Base-by-base conservation (phyloP, 345 rosid species). In the Tarenaya hassleriana region DNA sequence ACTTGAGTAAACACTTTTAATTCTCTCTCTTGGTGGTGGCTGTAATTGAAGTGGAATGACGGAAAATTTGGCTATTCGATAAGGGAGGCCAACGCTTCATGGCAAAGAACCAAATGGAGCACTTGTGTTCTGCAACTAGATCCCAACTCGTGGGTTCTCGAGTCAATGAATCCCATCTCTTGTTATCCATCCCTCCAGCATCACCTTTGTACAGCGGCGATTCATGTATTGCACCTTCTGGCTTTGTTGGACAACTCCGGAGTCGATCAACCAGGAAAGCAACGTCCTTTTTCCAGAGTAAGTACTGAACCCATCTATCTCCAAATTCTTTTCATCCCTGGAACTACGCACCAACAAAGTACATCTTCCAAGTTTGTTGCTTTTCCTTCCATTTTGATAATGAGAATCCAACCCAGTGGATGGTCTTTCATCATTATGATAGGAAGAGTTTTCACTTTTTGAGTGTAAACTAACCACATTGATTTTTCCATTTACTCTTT, bases 101-200 rank as follows among this genome's bases (percentile, higher is more conserved):
- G 94, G 95, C 56, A 34, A 50, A 75, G 68, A 27, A 57, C 56
- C 48, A 77, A 69, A 68, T 83, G 79, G 88, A 53, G 69, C 39
- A 57, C 79, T 14, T 74, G 94, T 0, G 73, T 67, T 18, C 62
- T 85, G 71, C 99, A 92, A 54, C 78, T 91, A 70, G 94, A 83
- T 69, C 85, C 86, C 16, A 78, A 72, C 38, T 83, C 97, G 21
- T 74, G 95, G 90, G 53, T 88, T 65, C 73, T 88, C 41, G 94
- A 88, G 80, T 85, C 99, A 92, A 52, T 74, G 94, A 67, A 92
- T 75, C 39, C 99, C 99, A 37, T 80, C 84, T 52, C 77, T 67
- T 9, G 84, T 81, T 51, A 92, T 68, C 81, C 91, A 83, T 52
- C 97, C 99, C 73, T 74, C 80, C 47, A 78, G 68, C 74, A 78